These are phyloP conservation scores for Wakefieldia striispora DNA, from an alignment of 768 basidiomycete species.

Conservation along the genomic window DNA sequence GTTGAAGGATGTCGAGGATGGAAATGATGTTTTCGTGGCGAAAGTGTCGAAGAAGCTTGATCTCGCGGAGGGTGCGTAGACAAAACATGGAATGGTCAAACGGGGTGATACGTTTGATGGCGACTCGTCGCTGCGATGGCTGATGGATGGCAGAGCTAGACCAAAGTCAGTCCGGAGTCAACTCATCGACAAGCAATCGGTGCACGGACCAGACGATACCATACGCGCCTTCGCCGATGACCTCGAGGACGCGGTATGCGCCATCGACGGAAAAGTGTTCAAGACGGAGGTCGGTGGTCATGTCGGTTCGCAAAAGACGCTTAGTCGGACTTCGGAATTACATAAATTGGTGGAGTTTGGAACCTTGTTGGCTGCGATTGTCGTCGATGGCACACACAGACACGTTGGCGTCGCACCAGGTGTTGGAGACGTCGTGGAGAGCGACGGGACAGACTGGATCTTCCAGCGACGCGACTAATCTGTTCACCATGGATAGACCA, in stretches of 20 bases:
- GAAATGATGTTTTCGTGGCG: slow-evolving; percentile 89
- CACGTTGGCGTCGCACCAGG: not conserved
- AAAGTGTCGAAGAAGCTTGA: slow-evolving; percentile 90
- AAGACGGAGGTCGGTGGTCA: slow-evolving; percentile 32
- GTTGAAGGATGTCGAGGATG: slow-evolving; percentile 90
- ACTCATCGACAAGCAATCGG: not conserved
- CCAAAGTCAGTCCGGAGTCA: slow-evolving; percentile 1
- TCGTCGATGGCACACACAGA: slow-evolving; percentile 1
- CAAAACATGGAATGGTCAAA: slow-evolving; percentile 96
- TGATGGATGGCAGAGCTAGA: slow-evolving; percentile 71
- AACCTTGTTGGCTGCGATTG: not conserved
- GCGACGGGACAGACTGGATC: no score
- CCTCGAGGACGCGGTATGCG: slow-evolving; percentile 72
- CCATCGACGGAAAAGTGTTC: slow-evolving; percentile 49
- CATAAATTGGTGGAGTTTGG: no score
- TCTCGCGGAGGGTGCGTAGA: slow-evolving; percentile 78
- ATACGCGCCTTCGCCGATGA: slow-evolving; percentile 94
- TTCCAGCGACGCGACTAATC: no score
- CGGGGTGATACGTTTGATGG: slow-evolving; percentile 94
- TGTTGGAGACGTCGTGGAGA: not conserved
- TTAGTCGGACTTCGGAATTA: slow-evolving; percentile 25
- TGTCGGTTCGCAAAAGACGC: not conserved
- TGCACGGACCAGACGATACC: slow-evolving; percentile 71
- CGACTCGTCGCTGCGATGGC: slow-evolving; percentile 79
- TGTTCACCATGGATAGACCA: no score